These are phyloP conservation scores for Lavandula angustifolia DNA, from an alignment of 257 asterid species.

Conservation along the genomic window DNA sequence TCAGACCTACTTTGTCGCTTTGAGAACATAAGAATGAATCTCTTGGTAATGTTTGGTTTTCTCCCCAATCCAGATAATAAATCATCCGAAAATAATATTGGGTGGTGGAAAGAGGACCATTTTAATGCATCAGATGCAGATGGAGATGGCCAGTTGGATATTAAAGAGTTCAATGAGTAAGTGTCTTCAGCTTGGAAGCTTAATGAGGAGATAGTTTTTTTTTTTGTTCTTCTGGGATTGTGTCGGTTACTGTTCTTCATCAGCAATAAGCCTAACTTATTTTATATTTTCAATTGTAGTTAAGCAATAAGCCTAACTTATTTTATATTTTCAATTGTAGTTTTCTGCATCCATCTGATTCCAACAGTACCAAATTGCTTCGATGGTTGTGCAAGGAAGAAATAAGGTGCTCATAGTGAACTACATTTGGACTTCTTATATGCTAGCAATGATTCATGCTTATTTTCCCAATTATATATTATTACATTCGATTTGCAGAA, in stretches of 20 bases:
- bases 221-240: no score
- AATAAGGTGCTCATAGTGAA: constrained; percentile 58
- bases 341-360: constrained; percentile 94
- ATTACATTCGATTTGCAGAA: neutral
- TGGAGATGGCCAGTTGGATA: constrained; percentile 77
- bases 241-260: constrained; percentile 16
- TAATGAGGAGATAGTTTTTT: constrained; percentile 10
- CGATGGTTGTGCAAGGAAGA: constrained; percentile 93
- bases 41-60: constrained; percentile 19
- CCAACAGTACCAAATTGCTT: constrained; percentile 69
- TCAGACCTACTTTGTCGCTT: constrained; percentile 1
- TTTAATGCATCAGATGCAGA: constrained; percentile 92
- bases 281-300: constrained; percentile 40
- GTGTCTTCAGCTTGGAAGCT: constrained; percentile 37
- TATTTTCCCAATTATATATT: no score
- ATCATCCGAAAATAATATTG: constrained; percentile 76
- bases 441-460: neutral
- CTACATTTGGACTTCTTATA: constrained; percentile 25
- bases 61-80: constrained; percentile 47
- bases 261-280: constrained; percentile 16
- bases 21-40: neutral
- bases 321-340: constrained; percentile 38
- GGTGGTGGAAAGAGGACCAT: constrained; percentile 99
- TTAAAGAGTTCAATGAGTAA: constrained; percentile 93
- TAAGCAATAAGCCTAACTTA: constrained; percentile 30